Base-by-base conservation (phyloP, 164 flowering plant genomes). In the Akebia trifoliata region DNA sequence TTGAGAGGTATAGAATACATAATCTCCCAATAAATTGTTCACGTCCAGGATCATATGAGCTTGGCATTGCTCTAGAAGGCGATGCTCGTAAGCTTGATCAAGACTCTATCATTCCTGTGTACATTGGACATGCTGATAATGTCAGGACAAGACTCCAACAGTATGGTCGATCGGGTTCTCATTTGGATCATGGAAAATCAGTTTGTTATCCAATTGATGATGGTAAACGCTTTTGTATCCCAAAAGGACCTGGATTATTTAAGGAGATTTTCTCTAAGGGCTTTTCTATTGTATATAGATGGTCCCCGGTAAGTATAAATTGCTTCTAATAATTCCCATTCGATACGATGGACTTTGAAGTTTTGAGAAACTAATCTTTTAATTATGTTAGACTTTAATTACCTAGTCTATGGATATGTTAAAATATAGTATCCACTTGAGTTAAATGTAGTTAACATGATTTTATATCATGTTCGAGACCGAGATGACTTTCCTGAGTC, bases 251-350 rank as follows among this genome's bases (percentile, higher is more conserved):
- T 47, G 84, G 86, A 32, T 76, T 83, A 56, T 93, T 93, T 64
- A 67, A 48, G 20, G 86, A 80, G 8, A 68, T 84, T 26, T 86
- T 93, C 63, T 70, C 79, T 0, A 74, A 73, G 66, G 93, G 93
- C 29, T 80, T 61, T 42, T 61, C 87, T 11, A 72, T 93, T 59
- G 81, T 76, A 30, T 93, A 67, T 61, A 69, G 99, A 79, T 90
- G 97, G 95, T 89, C 85, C 55, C 79, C 81, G 59, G 98, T 92
- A 75, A 79, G 97, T 87, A 73, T 81, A 86, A 0, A 57, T 87
- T 11, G 76, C 72, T 22, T 54, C 64, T 4, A 55, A 56, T 46
- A 64, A 38, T 26, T 35, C 68, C 1, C 59, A 56, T 2, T 61
- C 49, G 4, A 82, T 75, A 29, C 78, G 77, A 49, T 67, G 64